Conservation (phyloP, 805 yeast species). For the Metschnikowia kunwiensis region DNA sequence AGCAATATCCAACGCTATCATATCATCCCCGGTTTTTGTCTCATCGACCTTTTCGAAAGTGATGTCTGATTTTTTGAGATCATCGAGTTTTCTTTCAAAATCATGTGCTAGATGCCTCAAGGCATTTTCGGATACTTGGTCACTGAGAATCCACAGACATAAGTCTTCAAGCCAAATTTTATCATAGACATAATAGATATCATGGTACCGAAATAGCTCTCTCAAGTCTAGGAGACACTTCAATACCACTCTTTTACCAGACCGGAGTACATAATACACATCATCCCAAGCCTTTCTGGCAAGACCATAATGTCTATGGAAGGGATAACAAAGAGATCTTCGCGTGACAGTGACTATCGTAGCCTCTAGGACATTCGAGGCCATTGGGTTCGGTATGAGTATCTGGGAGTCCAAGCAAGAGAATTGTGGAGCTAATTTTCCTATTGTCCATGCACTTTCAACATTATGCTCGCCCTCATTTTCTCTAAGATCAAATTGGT, state of each 20-base stretch:
- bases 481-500: slow-evolving; percentile 70
- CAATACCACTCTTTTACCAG: slow-evolving; percentile 67
- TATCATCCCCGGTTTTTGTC: slow-evolving; percentile 20
- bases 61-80: slow-evolving; percentile 43
- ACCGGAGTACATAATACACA: slow-evolving; percentile 57
- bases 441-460: slow-evolving; percentile 94
- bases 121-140: slow-evolving; percentile 55
- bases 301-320: slow-evolving; percentile 68
- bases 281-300: slow-evolving; percentile 69
- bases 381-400: slow-evolving; percentile 26
- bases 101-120: slow-evolving; percentile 68
- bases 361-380: slow-evolving; percentile 44
- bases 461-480: slow-evolving; percentile 68
- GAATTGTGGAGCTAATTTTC: slow-evolving; percentile 78
- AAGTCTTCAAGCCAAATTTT: slow-evolving; percentile 74
- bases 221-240: slow-evolving; percentile 57
- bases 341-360: slow-evolving; percentile 61
- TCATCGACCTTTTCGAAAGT: slow-evolving; percentile 51
- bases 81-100: slow-evolving; percentile 42
- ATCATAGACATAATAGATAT: slow-evolving; percentile 80
- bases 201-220: slow-evolving; percentile 78
- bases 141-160: slow-evolving; percentile 66
- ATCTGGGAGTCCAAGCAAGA: slow-evolving; percentile 65
- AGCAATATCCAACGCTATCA: slow-evolving; percentile 17
- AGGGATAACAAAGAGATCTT: slow-evolving; percentile 75